Base-by-base conservation (phyloP, 2,329 filamentous ascomycete species). In the Orbilia brochopaga region DNA sequence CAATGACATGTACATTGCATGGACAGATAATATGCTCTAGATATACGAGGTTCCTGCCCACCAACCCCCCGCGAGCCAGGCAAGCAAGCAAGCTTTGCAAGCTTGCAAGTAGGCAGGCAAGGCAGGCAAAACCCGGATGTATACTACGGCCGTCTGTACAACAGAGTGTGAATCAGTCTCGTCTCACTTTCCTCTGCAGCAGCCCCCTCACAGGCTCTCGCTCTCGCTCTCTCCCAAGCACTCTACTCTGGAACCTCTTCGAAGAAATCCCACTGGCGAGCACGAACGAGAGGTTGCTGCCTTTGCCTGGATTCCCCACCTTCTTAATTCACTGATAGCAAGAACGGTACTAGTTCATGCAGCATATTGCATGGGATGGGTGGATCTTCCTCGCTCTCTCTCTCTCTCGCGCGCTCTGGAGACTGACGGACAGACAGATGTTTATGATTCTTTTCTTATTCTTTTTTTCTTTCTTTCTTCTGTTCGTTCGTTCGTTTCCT, bases 281-380 rank as follows among this genome's bases (percentile, higher is more conserved):
- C 44, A 48, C 44, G 8, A 60, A 32, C 4, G 27, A 62, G 32
- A 55, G 60, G n/a, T n/a, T 27, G 23, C 48, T 61, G 37, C 44
- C 44, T 54, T 74, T n/a, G n/a, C n/a, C n/a, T n/a, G n/a, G n/a
- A n/a, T n/a, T 69, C 63, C 70, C 70, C 60, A 69, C 70, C 70
- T 74, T 69, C 70, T 72, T 56, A 65, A 61, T 72, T 72, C 42
- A 65, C 67, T 55, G 67, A 72, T 72, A 72, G 67, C 60, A 65
- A 72, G 67, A 65, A 72, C 55, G 48, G 67, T 64, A 60, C 67
- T 72, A 72, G 67, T 72, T 60, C 67, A 72, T 72, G 67, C 67
- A 72, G 55, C 50, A 17, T 48, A 60, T 72, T 65, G 67, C 67
- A 72, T 72, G 67, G 27, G 67, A 72, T 72, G 67, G 52, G 67